These are phyloP conservation scores for Sphagnum contortum DNA, from an alignment of 225 moss, liverwort and hornwort genomes.

Conservation along the genomic window DNA sequence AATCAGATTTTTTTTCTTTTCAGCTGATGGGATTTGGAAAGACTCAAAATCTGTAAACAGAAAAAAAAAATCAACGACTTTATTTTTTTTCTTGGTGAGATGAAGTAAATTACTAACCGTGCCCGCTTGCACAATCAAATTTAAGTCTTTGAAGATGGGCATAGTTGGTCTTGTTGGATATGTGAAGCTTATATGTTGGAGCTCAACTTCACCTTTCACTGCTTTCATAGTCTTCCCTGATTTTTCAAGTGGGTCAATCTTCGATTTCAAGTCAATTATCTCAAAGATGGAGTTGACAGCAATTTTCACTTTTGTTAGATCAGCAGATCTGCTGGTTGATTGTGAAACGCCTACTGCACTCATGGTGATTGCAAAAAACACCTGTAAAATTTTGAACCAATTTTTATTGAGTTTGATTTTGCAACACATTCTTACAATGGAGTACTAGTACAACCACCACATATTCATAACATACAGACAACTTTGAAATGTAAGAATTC, in stretches of 20 bases:
- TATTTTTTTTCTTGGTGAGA: too few species aligned
- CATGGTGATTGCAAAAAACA: background rate
- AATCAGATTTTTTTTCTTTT: too few species aligned
- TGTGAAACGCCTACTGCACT: background rate
- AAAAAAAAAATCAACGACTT: too few species aligned
- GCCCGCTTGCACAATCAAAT: conserved; percentile 38
- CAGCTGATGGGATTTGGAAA: background rate
- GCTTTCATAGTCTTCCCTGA: conserved; percentile 40
- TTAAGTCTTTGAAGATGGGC: conserved; percentile 51
- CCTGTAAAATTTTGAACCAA: background rate
- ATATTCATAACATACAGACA: too few species aligned
- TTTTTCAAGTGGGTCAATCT: conserved; percentile 38
- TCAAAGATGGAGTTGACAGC: conserved; percentile 19
- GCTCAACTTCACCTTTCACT: conserved; percentile 48
- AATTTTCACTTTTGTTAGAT: background rate
- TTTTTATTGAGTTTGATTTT: background rate
- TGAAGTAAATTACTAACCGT: conserved; percentile 16
- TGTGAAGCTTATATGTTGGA: conserved; percentile 42
- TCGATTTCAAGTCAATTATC: conserved; percentile 25
- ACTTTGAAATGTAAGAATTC: too few species aligned
- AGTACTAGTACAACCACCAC: background rate
- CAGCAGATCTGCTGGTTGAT: background rate
- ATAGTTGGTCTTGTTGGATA: conserved; percentile 53
- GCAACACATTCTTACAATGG: background rate
- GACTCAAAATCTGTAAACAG: too few species aligned